Evolutionary conservation across 2,329 filamentous ascomycete species (phyloP), one percentile per base, ranked within the genome.

Genomic region (Fusarium dimerum): DNA sequence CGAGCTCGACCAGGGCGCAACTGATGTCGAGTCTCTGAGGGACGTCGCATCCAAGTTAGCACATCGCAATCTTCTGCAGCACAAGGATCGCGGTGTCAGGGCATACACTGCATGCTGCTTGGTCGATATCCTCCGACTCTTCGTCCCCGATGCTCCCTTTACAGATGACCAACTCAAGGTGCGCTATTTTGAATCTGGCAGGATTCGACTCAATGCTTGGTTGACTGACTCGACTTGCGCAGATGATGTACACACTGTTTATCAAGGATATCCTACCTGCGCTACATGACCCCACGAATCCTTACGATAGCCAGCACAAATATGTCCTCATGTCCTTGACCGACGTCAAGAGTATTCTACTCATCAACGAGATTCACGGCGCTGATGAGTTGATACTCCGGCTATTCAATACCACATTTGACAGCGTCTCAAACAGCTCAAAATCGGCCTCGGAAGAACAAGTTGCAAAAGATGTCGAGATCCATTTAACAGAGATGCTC

Each of bases 181-280:
- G 73, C 45, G 63, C 54, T 34, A 32, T 29, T 26, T 50, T 43
- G 39, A 8, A 34, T 8, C 15, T 26, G 39, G 16, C 26, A 17
- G 16, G 15, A 38, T 39, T 36, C 13, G 20, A 13, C 16, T 41
- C n/a, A 15, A 26, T 26, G 20, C 20, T 7, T 32, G 20, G 29
- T 36, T 15, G 49, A 49, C 66, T 70, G 52, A 69, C 57, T 15
- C 9, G 40, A 13, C n/a, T 30, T 36, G 20, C 30, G 6, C 50
- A 96, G 91, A 92, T 96, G 74, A 93, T 97, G 69, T 99, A 97
- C 76, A 88, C 86, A 29, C 84, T 96, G 56, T 91, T 97, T 68
- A 84, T 97, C 63, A 87, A 85, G 52, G 86, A 87, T 45, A 88
- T 96, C 60, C 81, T 97, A 43, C 92, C 92, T 43, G 86, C 91